These are phyloP conservation scores for Miamiensis avidus DNA, from an alignment of 169 alveolate genomes.

Conservation along the genomic window DNA sequence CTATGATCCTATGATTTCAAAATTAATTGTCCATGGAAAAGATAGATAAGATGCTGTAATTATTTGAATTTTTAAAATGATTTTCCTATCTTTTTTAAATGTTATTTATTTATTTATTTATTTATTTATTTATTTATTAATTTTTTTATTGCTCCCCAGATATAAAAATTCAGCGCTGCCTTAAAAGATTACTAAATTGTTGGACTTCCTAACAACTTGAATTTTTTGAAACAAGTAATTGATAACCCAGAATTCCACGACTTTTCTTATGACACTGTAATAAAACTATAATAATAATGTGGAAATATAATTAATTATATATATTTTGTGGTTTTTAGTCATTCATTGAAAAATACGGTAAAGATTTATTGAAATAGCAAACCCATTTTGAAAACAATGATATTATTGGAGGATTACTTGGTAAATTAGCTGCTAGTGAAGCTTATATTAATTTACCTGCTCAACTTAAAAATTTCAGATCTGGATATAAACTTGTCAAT, in stretches of 20 bases:
- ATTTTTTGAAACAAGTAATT: conserved; percentile 59
- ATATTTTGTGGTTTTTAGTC: neutral
- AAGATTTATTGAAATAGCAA: neutral
- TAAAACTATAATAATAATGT: neutral
- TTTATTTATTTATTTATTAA: too few relatives aligned
- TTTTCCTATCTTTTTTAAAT: too few relatives aligned
- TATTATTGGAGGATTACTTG: conserved; percentile 15
- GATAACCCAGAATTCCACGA: conserved; percentile 51
- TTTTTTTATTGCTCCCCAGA: too few relatives aligned
- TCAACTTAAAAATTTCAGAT: neutral
- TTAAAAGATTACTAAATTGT: conserved; percentile 56
- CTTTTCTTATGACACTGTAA: conserved; percentile 60
- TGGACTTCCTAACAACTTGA: conserved; percentile 76
- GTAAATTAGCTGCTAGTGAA: conserved; percentile 6
- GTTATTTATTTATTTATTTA: too few relatives aligned
- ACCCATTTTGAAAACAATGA: neutral
- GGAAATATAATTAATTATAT: neutral
- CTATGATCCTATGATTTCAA: conserved; percentile 84
- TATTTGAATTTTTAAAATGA: conserved; percentile 20
- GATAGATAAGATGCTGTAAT: conserved; percentile 62
- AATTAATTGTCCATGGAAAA: conserved; percentile 72
- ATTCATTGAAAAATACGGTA: conserved; percentile 11
- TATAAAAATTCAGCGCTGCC: neutral
- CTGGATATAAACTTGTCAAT: neutral
- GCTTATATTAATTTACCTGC: neutral